Evolutionary conservation across 805 yeast genomes (phyloP).

Genomic region (Myxozyma melibiosi): DNA sequence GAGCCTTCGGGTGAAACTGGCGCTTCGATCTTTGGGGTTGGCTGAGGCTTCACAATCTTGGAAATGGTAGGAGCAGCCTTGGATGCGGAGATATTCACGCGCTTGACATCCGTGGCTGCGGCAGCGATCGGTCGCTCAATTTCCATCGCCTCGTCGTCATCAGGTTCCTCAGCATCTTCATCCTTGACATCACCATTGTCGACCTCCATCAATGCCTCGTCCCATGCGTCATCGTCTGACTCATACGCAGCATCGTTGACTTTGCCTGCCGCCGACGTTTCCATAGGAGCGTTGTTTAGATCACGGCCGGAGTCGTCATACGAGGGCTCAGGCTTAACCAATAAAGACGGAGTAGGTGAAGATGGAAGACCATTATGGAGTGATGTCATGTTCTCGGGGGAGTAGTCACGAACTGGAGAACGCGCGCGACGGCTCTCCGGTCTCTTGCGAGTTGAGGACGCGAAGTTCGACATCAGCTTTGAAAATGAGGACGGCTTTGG

Average conservation of each 20-base stretch:
- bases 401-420: neutral
- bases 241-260: neutral
- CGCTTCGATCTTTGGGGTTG: neutral
- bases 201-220: conserved; percentile 4
- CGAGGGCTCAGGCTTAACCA: neutral
- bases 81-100: conserved; percentile 25
- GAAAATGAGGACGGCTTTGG: conserved; percentile 5
- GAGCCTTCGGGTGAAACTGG: conserved; percentile 9
- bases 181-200: neutral
- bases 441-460: neutral
- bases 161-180: conserved; percentile 5
- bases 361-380: neutral
- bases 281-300: neutral
- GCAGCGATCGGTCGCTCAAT: conserved; percentile 18
- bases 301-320: neutral
- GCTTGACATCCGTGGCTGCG: neutral
- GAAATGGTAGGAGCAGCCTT: neutral
- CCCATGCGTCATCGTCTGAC: conserved; percentile 22
- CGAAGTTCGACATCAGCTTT: neutral
- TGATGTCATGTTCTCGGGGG: neutral
- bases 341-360: neutral
- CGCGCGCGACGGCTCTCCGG: neutral
- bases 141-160: conserved; percentile 29
- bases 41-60: no score
- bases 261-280: conserved; percentile 8